A percentile compares a stretch with the other conserved stretches of the same genome.
phyloP scores from a whole-genome alignment of 371 early-diverging fungal species.

The Massospora cicadina region DNA sequence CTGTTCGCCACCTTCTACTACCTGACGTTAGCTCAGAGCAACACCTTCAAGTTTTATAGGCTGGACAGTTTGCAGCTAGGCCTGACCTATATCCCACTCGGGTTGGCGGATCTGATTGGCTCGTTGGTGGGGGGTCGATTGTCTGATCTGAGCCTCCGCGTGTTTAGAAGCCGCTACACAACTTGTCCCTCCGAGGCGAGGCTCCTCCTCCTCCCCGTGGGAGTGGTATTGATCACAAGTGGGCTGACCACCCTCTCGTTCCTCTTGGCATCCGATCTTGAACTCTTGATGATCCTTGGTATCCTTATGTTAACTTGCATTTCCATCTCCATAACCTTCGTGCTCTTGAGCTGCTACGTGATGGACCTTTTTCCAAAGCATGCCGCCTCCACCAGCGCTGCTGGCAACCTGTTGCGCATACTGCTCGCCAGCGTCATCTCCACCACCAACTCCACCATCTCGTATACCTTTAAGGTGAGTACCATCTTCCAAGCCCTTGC shows the following conservation, averaged over 20 bases:
- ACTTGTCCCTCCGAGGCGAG: neutral
- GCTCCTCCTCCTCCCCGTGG: neutral
- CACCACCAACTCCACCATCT: neutral
- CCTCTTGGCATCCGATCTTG: neutral
- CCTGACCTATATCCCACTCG: conserved; percentile 24
- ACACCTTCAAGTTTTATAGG: conserved; percentile 14
- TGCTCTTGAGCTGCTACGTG: neutral
- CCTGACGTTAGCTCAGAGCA: neutral
- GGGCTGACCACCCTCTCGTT: neutral
- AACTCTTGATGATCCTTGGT: neutral
- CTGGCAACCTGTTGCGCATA: neutral
- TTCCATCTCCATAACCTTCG: neutral
- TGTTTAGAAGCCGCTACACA: neutral
- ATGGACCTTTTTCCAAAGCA: conserved; percentile 9
- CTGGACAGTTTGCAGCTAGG: conserved; percentile 24
- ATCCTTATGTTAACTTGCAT: neutral
- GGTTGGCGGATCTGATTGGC: conserved; percentile 25
- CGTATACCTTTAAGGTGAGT: neutral
- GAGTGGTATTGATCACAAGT: neutral
- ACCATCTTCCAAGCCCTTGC: neutral
- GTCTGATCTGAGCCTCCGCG: conserved; percentile 16
- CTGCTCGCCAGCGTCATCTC: neutral
- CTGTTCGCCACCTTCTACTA: neutral
- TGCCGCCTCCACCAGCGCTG: conserved; percentile 10
- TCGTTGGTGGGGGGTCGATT: conserved; percentile 22